A percentile compares a stretch with the other conserved stretches of the same genome.
Conservation (phyloP, 2,329 filamentous ascomycete species). For the Phialemonium atrogriseum region DNA sequence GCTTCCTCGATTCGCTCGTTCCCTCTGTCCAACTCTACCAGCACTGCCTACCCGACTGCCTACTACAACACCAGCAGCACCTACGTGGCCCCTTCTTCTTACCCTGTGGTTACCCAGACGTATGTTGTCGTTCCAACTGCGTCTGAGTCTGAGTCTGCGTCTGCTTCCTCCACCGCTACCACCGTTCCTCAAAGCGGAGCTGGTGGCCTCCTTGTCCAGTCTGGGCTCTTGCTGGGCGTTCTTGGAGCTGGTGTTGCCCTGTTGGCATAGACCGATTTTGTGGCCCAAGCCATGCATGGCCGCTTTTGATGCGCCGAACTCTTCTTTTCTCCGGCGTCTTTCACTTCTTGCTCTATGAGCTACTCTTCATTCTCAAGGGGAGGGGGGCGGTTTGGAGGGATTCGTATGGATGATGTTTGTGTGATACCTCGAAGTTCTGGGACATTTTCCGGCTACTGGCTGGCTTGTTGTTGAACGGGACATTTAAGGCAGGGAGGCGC, state of each 20-base stretch:
- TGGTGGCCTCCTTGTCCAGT: slow-evolving; percentile 27
- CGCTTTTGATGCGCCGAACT: too few species aligned
- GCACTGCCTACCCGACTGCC: slow-evolving; percentile 15
- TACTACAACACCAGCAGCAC: slow-evolving; percentile 16
- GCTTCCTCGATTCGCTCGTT: slow-evolving; percentile 17
- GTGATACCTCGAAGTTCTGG: slow-evolving; percentile 2
- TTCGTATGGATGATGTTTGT: slow-evolving; percentile 2
- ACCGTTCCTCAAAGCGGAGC: slow-evolving; percentile 20
- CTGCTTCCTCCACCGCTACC: slow-evolving; percentile 13
- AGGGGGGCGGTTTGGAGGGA: slow-evolving; percentile 1
- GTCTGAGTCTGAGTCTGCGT: slow-evolving; percentile 12
- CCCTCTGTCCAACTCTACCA: slow-evolving; percentile 25
- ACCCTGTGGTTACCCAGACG: slow-evolving; percentile 15
- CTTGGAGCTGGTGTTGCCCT: slow-evolving; percentile 31
- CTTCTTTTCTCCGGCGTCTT: slow-evolving; percentile 1
- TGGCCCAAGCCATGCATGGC: too few species aligned
- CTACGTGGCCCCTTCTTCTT: slow-evolving; percentile 14
- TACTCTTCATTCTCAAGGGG: not conserved
- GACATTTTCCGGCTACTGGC: not conserved
- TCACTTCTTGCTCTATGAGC: slow-evolving; percentile 2
- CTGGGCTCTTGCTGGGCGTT: slow-evolving; percentile 29
- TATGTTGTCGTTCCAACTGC: slow-evolving; percentile 12
- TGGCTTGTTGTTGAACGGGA: too few species aligned
- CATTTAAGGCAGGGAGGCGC: too few species aligned
- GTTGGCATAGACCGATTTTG: slow-evolving; percentile 20